Evolutionary conservation across 768 basidiomycete species (phyloP).

Genomic region (Mycena floridula): DNA sequence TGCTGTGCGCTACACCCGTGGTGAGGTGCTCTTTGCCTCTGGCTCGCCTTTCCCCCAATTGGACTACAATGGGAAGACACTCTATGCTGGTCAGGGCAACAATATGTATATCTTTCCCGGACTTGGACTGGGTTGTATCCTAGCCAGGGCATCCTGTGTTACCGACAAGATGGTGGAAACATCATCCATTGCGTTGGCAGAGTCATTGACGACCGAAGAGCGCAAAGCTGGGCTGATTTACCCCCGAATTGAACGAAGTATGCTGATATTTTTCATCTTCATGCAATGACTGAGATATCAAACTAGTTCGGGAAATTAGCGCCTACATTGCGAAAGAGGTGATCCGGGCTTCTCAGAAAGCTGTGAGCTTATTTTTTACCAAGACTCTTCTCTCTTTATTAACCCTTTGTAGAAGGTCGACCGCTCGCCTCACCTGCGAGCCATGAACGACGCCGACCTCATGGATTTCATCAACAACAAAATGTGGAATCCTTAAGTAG

Average conservation of each 20-base stretch:
- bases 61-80: slow-evolving; percentile 42
- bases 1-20: slow-evolving; percentile 61
- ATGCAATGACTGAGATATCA: slow-evolving; percentile 4
- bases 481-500: slow-evolving; percentile 64
- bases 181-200: slow-evolving; percentile 72
- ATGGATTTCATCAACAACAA: slow-evolving; percentile 47
- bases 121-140: slow-evolving; percentile 74
- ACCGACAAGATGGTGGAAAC: slow-evolving; percentile 90
- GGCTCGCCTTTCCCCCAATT: slow-evolving; percentile 80
- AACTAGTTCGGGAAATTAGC: slow-evolving; percentile 73
- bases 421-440: slow-evolving; percentile 44
- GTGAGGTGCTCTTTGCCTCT: slow-evolving; percentile 78
- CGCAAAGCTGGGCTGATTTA: slow-evolving; percentile 63
- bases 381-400: slow-evolving; percentile 3
- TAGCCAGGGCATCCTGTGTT: slow-evolving; percentile 60
- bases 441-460: slow-evolving; percentile 50
- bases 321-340: slow-evolving; percentile 67
- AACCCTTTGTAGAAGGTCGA: slow-evolving; percentile 43
- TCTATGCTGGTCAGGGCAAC: slow-evolving; percentile 87
- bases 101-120: slow-evolving; percentile 89
- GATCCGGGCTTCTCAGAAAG: slow-evolving; percentile 75
- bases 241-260: slow-evolving; percentile 73
- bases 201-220: slow-evolving; percentile 70
- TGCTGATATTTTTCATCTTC: not conserved
- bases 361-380: slow-evolving; percentile 40